Conservation (phyloP, 768 basidiomycete genomes). For the Sistotremastrum niveocremeum region DNA sequence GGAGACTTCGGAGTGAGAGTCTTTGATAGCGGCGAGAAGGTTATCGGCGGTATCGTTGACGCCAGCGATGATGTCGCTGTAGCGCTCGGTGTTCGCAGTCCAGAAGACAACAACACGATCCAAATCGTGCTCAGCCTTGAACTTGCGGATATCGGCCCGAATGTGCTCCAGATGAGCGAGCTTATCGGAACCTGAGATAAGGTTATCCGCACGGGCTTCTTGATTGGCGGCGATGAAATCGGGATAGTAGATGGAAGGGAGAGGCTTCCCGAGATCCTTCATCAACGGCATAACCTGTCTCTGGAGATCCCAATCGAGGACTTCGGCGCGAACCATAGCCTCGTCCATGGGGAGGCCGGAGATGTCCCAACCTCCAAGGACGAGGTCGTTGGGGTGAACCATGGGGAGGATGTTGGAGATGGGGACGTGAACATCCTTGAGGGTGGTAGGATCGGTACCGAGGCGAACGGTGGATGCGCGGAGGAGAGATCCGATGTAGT, state of each 20-base stretch:
- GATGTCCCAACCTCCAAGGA: slow-evolving; percentile 98
- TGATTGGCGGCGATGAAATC: slow-evolving; percentile 98
- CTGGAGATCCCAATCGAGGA: slow-evolving; percentile 93
- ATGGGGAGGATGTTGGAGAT: slow-evolving; percentile 88
- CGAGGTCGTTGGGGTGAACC: slow-evolving; percentile 97
- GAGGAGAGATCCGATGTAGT: slow-evolving; percentile 94
- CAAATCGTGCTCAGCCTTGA: slow-evolving; percentile 72
- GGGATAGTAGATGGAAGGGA: slow-evolving; percentile 94
- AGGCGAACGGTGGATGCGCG: slow-evolving; percentile 92
- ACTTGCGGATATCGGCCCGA: slow-evolving; percentile 84
- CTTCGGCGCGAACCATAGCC: slow-evolving; percentile 88
- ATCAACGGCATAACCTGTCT: slow-evolving; percentile 85
- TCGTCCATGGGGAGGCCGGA: slow-evolving; percentile 72
- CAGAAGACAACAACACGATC: slow-evolving; percentile 92
- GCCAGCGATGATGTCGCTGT: slow-evolving; percentile 86
- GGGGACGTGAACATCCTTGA: slow-evolving; percentile 87
- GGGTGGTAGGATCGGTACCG: slow-evolving; percentile 63
- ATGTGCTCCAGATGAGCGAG: slow-evolving; percentile 84
- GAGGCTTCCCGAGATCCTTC: slow-evolving; percentile 64
- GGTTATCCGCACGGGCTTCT: slow-evolving; percentile 88
- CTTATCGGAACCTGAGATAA: slow-evolving; percentile 79
- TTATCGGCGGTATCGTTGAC: slow-evolving; percentile 91
- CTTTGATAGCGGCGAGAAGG: slow-evolving; percentile 67
- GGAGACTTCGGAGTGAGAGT: slow-evolving; percentile 86
- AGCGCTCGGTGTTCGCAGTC: slow-evolving; percentile 99